Evolutionary conservation across 108 stramenopile genomes (phyloP), one percentile per base, ranked within the genome.

Genomic region (Fragilaria crotonensis): DNA sequence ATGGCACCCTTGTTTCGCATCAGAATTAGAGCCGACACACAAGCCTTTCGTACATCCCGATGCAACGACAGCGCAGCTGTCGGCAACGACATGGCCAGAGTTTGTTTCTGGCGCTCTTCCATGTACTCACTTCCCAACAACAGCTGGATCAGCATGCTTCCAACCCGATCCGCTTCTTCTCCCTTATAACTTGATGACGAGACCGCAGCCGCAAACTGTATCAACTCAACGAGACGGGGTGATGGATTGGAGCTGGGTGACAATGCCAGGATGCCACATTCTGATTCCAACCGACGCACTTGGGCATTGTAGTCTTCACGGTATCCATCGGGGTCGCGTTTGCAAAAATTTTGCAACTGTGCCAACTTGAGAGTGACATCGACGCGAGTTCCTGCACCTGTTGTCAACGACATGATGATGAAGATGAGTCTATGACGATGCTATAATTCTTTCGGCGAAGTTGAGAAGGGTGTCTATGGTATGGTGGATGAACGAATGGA

Each of bases 341-440:
- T 99, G 54, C 95, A 83, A n/a, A 97, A 64, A 66, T 97, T 97
- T 77, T 99, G 97, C 9, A 97, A 76, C 54, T 92, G 90, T 4
- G 91, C 71, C 5, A 96, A 77, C 65, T 89, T 89, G 23, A 93
- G 63, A 0, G 91, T 88, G 18, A 88, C 84, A 51, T 80, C 62
- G 11, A 78, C 70, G n/a, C 67, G 66, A 32, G 79, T 72, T 45
- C 79, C 83, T 11, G 84, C 68, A 27, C 75, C 75, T 14, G 75
- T 76, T 1, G 75, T 33, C 11, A 58, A n/a, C 26, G 45, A 59
- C 69, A 20, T n/a, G n/a, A n/a, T n/a, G n/a, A n/a, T n/a, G n/a
- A n/a, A n/a, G n/a, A n/a, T n/a, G n/a, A n/a, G n/a, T n/a, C n/a
- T n/a, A n/a, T n/a, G n/a, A n/a, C n/a, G n/a, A n/a, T n/a, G n/a